Percentiles rank a stretch among this genome's conserved stretches.
phyloP scores from a whole-genome alignment of 371 early-diverging fungal species.

The Apophysomyces trapeziformis region DNA sequence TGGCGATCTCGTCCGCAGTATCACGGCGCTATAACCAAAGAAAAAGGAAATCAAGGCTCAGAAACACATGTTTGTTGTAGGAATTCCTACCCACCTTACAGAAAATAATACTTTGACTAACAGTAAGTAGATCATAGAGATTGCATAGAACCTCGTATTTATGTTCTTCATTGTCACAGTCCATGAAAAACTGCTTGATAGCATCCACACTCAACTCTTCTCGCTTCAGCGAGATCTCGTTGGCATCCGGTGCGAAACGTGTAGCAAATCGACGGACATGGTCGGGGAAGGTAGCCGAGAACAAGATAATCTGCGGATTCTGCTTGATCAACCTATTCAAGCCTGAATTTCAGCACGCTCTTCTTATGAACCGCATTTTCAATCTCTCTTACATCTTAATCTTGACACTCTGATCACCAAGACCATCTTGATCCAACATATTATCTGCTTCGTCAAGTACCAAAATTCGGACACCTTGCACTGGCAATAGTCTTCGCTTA shows the following conservation, averaged over 20 bases:
- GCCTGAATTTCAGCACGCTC: too few species aligned
- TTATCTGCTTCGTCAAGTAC: constrained; percentile 96
- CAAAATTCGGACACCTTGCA: constrained; percentile 69
- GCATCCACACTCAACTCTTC: constrained; percentile 94
- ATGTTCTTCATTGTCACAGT: constrained; percentile 78
- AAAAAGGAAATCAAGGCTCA: neutral
- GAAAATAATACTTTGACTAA: constrained; percentile 98
- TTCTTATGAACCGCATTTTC: too few species aligned
- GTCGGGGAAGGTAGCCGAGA: constrained; percentile 97
- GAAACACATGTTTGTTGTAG: too few species aligned
- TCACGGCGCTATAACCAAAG: constrained; percentile 61
- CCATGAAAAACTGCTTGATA: constrained; percentile 98
- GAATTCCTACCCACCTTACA: constrained; percentile 65
- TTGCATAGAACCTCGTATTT: constrained; percentile 84
- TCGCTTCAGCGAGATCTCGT: constrained; percentile 82
- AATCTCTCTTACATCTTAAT: constrained; percentile 66
- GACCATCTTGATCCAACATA: constrained; percentile 88
- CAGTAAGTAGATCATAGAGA: constrained; percentile 90
- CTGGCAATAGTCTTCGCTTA: constrained; percentile 61
- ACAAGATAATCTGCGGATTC: constrained; percentile 84
- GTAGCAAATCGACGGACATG: constrained; percentile 79
- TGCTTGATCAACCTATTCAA: constrained; percentile 59
- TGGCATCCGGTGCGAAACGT: constrained; percentile 82
- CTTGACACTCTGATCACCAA: constrained; percentile 85
- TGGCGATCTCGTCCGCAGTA: constrained; percentile 82